Conservation (phyloP, 2,329 filamentous ascomycete species). For the Fusarium cicatricum region DNA sequence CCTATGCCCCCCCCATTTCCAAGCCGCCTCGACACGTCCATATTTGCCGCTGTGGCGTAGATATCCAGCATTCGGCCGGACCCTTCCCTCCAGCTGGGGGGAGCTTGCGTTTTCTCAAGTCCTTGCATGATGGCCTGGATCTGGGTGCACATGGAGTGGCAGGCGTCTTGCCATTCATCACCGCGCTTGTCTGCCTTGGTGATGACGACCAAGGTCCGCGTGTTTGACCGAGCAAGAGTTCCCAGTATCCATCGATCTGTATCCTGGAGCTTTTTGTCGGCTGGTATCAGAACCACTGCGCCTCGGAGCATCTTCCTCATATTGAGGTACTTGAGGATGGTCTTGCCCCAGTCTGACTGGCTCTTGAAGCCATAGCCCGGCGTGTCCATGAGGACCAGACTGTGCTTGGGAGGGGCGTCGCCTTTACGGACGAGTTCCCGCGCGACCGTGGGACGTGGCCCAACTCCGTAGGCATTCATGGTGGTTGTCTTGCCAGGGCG, state of each 20-base stretch:
- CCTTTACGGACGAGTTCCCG: constrained; percentile 42
- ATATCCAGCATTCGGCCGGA: constrained; percentile 44
- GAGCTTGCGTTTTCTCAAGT: constrained; percentile 30
- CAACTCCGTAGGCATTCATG: constrained; percentile 66
- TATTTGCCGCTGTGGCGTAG: constrained; percentile 50
- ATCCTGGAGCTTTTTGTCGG: constrained; percentile 59
- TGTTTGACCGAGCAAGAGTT: constrained; percentile 55
- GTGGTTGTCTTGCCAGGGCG: constrained; percentile 61
- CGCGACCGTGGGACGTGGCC: constrained; percentile 48
- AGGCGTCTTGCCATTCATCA: constrained; percentile 42
- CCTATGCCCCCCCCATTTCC: constrained; percentile 51
- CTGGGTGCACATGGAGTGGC: constrained; percentile 37
- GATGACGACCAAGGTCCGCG: constrained; percentile 59
- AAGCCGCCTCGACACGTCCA: constrained; percentile 42
- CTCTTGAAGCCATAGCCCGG: constrained; percentile 60
- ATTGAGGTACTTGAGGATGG: constrained; percentile 60
- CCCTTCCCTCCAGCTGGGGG: constrained; percentile 43
- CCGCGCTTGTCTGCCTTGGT: constrained; percentile 65
- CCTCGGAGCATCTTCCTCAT: constrained; percentile 58
- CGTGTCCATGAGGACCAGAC: constrained; percentile 60
- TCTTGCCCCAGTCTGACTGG: constrained; percentile 59
- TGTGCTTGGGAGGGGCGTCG: constrained; percentile 54
- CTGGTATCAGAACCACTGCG: constrained; percentile 62
- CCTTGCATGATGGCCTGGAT: constrained; percentile 42
- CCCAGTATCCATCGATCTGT: constrained; percentile 58